These are phyloP conservation scores for Lipomyces sp. DNA, from an alignment of 805 yeast species.

Conservation along the genomic window DNA sequence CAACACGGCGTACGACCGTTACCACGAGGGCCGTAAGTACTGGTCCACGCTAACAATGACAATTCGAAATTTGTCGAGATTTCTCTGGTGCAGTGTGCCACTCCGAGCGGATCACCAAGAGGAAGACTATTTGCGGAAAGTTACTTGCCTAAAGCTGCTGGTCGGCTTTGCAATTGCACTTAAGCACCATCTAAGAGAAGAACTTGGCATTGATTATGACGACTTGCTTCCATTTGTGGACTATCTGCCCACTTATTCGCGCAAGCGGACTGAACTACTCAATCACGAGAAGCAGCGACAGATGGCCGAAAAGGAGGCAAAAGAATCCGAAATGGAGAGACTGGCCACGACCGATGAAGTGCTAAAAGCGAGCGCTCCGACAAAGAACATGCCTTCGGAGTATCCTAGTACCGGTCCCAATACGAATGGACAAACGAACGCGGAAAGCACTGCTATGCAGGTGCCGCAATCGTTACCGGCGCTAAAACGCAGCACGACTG, in stretches of 20 bases:
- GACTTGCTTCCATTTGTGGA: slow-evolving; percentile 24
- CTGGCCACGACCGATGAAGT: slow-evolving; percentile 14
- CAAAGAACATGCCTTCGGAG: neutral
- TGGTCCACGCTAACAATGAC: slow-evolving; percentile 23
- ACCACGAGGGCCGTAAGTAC: slow-evolving; percentile 26
- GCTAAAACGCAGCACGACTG: neutral
- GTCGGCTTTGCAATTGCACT: slow-evolving; percentile 25
- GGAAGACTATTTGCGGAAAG: slow-evolving; percentile 14
- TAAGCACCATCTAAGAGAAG: slow-evolving; percentile 29
- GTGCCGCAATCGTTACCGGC: neutral
- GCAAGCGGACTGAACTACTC: slow-evolving; percentile 13
- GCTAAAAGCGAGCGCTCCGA: no score
- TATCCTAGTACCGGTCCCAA: neutral
- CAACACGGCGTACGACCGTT: slow-evolving; percentile 29
- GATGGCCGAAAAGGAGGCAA: neutral
- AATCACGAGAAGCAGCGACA: slow-evolving; percentile 2
- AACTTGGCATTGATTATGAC: slow-evolving; percentile 27
- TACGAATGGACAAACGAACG: neutral
- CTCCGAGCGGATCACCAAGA: slow-evolving; percentile 21
- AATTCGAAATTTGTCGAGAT: slow-evolving; percentile 20
- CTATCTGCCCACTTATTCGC: slow-evolving; percentile 28
- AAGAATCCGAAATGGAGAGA: slow-evolving; percentile 5
- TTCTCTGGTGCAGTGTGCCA: slow-evolving; percentile 24
- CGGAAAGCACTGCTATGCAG: neutral
- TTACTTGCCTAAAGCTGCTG: slow-evolving; percentile 17